These are phyloP conservation scores for Rhizopus arrhizus DNA, from an alignment of 371 early-diverging fungal species.

Conservation along the genomic window DNA sequence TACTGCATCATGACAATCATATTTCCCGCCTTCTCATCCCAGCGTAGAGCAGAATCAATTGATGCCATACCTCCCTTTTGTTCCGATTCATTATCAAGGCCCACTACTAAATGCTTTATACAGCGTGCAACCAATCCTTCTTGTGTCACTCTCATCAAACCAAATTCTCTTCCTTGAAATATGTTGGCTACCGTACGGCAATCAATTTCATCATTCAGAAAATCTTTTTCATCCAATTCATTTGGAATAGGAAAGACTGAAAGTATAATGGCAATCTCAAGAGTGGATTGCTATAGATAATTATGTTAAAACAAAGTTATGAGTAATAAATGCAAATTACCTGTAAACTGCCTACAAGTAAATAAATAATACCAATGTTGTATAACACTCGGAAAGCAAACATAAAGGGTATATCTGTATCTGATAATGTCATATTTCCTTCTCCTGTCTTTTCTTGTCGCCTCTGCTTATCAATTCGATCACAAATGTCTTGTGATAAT, in stretches of 20 bases:
- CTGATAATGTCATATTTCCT: conserved; percentile 9
- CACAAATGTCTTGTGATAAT: conserved; percentile 49
- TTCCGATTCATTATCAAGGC: conserved; percentile 49
- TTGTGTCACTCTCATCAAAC: conserved; percentile 52
- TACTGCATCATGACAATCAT: conserved; percentile 57
- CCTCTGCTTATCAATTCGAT: conserved; percentile 49
- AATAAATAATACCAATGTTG: conserved; percentile 51
- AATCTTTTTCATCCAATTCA: conserved; percentile 42
- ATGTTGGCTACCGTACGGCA: conserved; percentile 41
- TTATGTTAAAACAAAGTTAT: neutral
- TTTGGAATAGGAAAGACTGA: conserved; percentile 52
- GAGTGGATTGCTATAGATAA: conserved; percentile 42
- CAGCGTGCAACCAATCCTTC: conserved; percentile 52
- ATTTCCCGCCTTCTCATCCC: conserved; percentile 54
- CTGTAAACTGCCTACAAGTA: conserved; percentile 52
- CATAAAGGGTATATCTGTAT: conserved; percentile 55
- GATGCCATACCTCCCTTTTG: conserved; percentile 51
- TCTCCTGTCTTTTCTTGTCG: conserved; percentile 35
- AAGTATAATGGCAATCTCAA: conserved; percentile 53
- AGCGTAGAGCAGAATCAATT: conserved; percentile 50
- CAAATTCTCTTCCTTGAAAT: conserved; percentile 50
- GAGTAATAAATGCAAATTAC: conserved; percentile 17
- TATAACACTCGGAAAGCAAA: conserved; percentile 54
- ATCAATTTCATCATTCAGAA: conserved; percentile 43
- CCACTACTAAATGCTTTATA: conserved; percentile 51